A percentile compares a stretch with the other conserved stretches of the same genome.
Conservation (phyloP, 805 yeast genomes). For the Starmera dryadoides region DNA sequence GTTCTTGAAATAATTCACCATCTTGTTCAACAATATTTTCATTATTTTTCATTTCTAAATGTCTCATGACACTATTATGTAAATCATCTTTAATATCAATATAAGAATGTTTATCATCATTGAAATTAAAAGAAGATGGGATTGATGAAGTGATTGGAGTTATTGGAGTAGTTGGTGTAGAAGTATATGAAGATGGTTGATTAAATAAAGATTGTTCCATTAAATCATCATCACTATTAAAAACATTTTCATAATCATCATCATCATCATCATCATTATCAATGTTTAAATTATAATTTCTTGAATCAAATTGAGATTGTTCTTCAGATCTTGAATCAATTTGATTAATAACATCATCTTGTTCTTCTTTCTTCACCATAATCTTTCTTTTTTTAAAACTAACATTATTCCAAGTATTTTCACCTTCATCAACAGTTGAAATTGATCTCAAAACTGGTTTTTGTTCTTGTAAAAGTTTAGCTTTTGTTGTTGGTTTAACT, state of each 20-base stretch:
- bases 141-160: not conserved
- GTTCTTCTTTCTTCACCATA: not conserved
- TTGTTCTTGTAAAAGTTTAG: slow-evolving; percentile 17
- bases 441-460: slow-evolving; percentile 23
- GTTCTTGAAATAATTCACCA: slow-evolving; percentile 10
- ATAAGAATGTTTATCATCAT: not conserved
- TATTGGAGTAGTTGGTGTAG: not conserved
- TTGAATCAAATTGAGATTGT: not conserved
- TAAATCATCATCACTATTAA: slow-evolving; percentile 21
- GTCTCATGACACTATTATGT: not conserved
- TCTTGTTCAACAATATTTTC: slow-evolving; percentile 11
- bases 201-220: slow-evolving; percentile 19
- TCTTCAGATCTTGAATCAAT: no score
- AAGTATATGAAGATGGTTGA: slow-evolving; percentile 8
- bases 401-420: slow-evolving; percentile 19
- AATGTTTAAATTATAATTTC: slow-evolving; percentile 1
- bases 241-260: slow-evolving; percentile 16
- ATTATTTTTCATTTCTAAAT: not conserved
- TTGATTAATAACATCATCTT: not conserved
- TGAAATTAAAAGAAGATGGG: not conserved
- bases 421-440: slow-evolving; percentile 21
- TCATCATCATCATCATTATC: slow-evolving; percentile 11
- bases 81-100: not conserved
- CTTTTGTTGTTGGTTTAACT: slow-evolving; percentile 17
- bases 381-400: slow-evolving; percentile 19